These are phyloP conservation scores for Podospora tetraspora DNA, from an alignment of 495 filamentous ascomycete species.

Conservation along the genomic window DNA sequence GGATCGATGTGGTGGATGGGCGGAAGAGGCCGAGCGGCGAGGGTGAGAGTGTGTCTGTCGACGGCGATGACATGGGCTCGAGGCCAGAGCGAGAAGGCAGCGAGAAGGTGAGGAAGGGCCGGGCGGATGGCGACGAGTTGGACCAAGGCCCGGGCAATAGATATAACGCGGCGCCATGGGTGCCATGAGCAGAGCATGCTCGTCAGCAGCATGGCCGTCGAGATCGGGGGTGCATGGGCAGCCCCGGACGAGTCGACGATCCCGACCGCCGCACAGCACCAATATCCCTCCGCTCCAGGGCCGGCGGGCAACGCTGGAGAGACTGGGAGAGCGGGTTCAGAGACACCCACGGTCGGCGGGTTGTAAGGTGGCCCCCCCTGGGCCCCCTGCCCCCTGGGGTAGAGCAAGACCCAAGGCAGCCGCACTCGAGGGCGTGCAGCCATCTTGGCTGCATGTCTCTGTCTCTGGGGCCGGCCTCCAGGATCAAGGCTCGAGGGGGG, in stretches of 20 bases:
- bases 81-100: not conserved
- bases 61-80: not conserved
- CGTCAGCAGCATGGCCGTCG: not conserved
- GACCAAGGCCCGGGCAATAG: not conserved
- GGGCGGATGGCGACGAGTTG: not conserved
- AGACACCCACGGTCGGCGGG: not conserved
- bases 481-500: constrained; percentile 14
- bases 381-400: not conserved
- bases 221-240: constrained; percentile 1
- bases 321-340: not conserved
- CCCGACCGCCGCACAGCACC: constrained; percentile 4
- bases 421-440: constrained; percentile 16
- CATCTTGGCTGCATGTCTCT: constrained; percentile 18
- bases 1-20: not conserved
- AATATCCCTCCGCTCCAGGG: constrained; percentile 1
- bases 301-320: constrained; percentile 7
- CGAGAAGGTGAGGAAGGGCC: not conserved
- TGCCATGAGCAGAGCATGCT: not conserved
- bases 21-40: no score
- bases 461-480: constrained; percentile 15
- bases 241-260: not conserved
- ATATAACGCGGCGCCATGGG: not conserved
- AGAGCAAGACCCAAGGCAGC: constrained; percentile 7
- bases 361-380: not conserved
- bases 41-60: no score